Conservation (phyloP, 2,329 filamentous ascomycete genomes). For the Hypoxylon sp. region DNA sequence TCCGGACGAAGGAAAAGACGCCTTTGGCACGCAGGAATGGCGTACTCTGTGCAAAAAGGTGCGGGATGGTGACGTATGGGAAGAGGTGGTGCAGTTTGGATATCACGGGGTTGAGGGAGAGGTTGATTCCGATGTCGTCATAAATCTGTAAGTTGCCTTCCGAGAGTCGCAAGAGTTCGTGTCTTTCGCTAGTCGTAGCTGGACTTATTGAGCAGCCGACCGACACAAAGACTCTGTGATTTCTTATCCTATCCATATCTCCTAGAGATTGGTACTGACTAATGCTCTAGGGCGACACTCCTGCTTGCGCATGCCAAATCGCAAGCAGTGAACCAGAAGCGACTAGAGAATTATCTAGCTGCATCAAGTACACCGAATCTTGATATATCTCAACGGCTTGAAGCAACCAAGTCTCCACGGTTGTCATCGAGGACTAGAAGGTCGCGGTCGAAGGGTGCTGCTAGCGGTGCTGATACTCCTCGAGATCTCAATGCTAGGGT, state of each 20-base stretch:
- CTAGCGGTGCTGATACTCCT: conserved; percentile 81
- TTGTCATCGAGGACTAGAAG: conserved; percentile 46
- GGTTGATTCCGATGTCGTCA: conserved; percentile 94
- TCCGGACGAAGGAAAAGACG: conserved; percentile 87
- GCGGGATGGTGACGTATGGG: conserved; percentile 92
- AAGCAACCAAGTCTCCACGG: conserved; percentile 57
- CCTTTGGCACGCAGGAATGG: conserved; percentile 90
- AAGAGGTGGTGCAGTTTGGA: conserved; percentile 87
- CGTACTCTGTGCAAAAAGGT: conserved; percentile 84
- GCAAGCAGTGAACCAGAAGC: conserved; percentile 86
- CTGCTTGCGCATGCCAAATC: conserved; percentile 89
- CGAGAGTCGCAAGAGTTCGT: background rate
- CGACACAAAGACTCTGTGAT: background rate
- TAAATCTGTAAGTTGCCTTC: conserved; percentile 76
- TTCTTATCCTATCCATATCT: background rate
- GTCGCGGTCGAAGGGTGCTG: conserved; percentile 61
- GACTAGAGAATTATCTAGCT: conserved; percentile 89
- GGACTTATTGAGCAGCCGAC: background rate
- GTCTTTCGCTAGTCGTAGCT: background rate
- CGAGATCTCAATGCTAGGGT: conserved; percentile 86
- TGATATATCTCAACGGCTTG: conserved; percentile 76
- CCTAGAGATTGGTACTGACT: conserved; percentile 11
- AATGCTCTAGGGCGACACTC: conserved; percentile 79
- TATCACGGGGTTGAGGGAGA: conserved; percentile 91
- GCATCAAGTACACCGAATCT: conserved; percentile 79